Evolutionary conservation across 495 filamentous ascomycete species (phyloP).

Genomic region (Hypoxylon rickii): DNA sequence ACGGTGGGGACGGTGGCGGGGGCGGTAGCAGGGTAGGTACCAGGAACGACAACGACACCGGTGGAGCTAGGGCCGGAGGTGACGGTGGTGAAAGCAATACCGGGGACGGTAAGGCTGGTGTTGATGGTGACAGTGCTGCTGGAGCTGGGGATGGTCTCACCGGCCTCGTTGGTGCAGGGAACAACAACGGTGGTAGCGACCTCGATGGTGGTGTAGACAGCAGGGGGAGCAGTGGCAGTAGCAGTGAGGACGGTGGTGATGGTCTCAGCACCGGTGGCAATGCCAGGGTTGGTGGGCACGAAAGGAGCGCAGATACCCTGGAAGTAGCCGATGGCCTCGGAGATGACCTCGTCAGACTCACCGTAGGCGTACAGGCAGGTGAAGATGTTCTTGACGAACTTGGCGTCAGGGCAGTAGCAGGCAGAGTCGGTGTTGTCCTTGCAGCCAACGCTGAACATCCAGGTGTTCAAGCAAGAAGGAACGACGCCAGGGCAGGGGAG

Average conservation of each 20-base stretch:
- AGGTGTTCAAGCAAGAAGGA: constrained; percentile 92
- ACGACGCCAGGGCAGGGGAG: constrained; percentile 72
- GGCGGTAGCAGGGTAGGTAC: constrained; percentile 39
- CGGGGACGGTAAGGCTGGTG: constrained; percentile 72
- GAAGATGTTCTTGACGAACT: constrained; percentile 80
- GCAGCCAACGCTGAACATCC: constrained; percentile 76
- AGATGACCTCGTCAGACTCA: constrained; percentile 64
- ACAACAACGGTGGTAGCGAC: constrained; percentile 55
- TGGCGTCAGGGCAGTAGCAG: constrained; percentile 84
- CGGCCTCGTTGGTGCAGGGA: constrained; percentile 55
- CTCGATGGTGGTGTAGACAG: constrained; percentile 65
- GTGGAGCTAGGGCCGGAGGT: constrained; percentile 42
- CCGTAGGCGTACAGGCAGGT: constrained; percentile 81
- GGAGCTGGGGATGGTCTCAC: constrained; percentile 55
- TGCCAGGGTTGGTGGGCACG: constrained; percentile 77
- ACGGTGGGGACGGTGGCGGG: constrained; percentile 22
- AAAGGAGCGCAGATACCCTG: constrained; percentile 86
- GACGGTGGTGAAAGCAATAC: constrained; percentile 70
- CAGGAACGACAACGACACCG: constrained; percentile 57
- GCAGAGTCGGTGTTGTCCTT: constrained; percentile 76
- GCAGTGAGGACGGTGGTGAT: constrained; percentile 63
- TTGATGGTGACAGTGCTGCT: constrained; percentile 58
- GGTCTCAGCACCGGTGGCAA: constrained; percentile 67
- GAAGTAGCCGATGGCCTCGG: constrained; percentile 79
- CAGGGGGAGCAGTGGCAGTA: constrained; percentile 51